Base-by-base conservation (phyloP, 805 yeast genomes). In the Candida schatavii region DNA sequence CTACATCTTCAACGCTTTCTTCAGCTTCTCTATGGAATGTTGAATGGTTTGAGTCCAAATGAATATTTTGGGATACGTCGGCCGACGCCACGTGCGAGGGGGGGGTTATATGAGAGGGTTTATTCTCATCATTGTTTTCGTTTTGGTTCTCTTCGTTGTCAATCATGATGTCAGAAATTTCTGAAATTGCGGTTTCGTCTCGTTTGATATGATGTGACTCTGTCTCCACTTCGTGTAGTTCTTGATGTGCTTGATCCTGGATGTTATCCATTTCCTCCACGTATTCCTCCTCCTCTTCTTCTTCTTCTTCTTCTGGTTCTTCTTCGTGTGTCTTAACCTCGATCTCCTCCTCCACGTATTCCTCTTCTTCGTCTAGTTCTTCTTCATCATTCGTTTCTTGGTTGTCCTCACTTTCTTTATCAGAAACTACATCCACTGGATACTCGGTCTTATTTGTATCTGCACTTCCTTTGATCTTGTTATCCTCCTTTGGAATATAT, bases 171-270 rank as follows among this genome's bases (percentile, higher is more conserved):
- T n/a, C n/a, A n/a, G n/a, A n/a, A n/a, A n/a, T n/a, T n/a, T n/a
- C n/a, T n/a, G n/a, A n/a, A n/a, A 62, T 43, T 3, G 49, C 48
- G 14, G 61, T 60, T 4, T 66, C 46, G 11, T 21, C 39, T n/a
- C n/a, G n/a, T n/a, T n/a, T n/a, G n/a, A n/a, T n/a, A n/a, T n/a
- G n/a, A n/a, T n/a, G n/a, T n/a, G 6, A n/a, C 21, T 31, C 23
- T 39, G 10, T 36, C 37, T 9, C 37, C 49, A 21, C 53, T 29
- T 15, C 20, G 34, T 19, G 33, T 37, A 22, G 40, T 39, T 28
- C 14, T 18, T 22, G 20, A 11, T 33, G 20, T 30, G 13, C 25
- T 34, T 36, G 41, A 33, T 15, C 30, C 32, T 38, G 26, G n/a
- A 30, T 33, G 33, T 22, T 31, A 28, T 2, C 28, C 42, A n/a